These are phyloP conservation scores for Aspergillus novofumigatus DNA, from an alignment of 2,329 filamentous ascomycete species.

Conservation along the genomic window DNA sequence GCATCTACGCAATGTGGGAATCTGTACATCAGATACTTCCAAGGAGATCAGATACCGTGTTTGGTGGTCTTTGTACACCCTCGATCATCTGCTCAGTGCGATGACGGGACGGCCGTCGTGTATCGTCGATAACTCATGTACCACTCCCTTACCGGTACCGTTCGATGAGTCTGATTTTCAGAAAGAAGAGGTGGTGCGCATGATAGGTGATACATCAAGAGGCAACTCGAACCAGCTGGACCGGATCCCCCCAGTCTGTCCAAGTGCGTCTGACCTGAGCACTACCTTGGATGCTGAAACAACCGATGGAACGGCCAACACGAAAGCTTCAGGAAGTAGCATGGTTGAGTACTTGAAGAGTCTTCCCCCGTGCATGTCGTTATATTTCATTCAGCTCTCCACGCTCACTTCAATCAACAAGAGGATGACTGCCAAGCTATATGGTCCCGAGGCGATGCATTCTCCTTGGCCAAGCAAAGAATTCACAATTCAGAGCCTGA, in stretches of 20 bases:
- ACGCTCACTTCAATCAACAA: slow-evolving; percentile 36
- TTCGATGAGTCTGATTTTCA: slow-evolving; percentile 40
- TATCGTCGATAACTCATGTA: slow-evolving; percentile 39
- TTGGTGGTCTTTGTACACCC: slow-evolving; percentile 43
- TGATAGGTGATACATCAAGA: slow-evolving; percentile 24
- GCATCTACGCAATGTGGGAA: slow-evolving; percentile 39
- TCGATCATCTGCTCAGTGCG: slow-evolving; percentile 41
- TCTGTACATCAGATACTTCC: slow-evolving; percentile 34
- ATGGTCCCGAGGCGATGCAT: slow-evolving; percentile 34
- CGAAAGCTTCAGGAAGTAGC: slow-evolving; percentile 17
- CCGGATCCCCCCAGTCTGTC: slow-evolving; percentile 15
- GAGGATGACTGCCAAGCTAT: slow-evolving; percentile 35
- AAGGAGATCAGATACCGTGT: slow-evolving; percentile 43
- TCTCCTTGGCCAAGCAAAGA: slow-evolving; percentile 38
- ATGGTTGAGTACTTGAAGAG: slow-evolving; percentile 34
- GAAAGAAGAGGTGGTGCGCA: slow-evolving; percentile 25
- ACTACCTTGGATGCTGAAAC: slow-evolving; percentile 17
- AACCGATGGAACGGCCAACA: slow-evolving; percentile 11
- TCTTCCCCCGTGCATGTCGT: slow-evolving; percentile 34
- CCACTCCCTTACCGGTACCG: slow-evolving; percentile 39
- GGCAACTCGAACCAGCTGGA: slow-evolving; percentile 18
- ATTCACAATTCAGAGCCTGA: slow-evolving; percentile 35
- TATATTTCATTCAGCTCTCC: slow-evolving; percentile 40
- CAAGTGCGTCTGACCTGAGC: slow-evolving; percentile 19
- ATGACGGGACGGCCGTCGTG: slow-evolving; percentile 45